These are phyloP conservation scores for Haberlea rhodopensis DNA, from an alignment of 257 asterid species.

Conservation along the genomic window DNA sequence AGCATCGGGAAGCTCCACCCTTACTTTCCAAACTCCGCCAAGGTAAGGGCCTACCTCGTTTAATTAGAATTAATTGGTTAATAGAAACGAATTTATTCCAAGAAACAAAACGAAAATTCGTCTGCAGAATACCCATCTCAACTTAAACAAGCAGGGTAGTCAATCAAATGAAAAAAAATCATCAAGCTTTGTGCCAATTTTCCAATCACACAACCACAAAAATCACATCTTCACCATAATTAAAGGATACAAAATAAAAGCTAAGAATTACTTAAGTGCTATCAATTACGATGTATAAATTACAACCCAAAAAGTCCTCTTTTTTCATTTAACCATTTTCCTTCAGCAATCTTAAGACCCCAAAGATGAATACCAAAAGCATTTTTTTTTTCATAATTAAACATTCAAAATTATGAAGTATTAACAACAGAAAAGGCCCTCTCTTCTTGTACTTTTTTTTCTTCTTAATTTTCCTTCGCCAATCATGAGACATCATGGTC, in stretches of 20 bases:
- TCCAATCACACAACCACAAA: not conserved
- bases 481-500: not conserved
- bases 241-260: no score
- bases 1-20: slow-evolving; percentile 98
- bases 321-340: slow-evolving; percentile 1
- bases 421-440: no score
- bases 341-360: not conserved
- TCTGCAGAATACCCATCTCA: slow-evolving; percentile 8
- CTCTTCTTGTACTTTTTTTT: no score
- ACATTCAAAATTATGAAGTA: no score
- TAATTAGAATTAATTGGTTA: slow-evolving; percentile 19
- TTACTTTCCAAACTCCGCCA: slow-evolving; percentile 96
- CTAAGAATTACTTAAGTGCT: no score
- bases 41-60: slow-evolving; percentile 76
- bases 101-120: slow-evolving; percentile 7
- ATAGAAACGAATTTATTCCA: slow-evolving; percentile 7
- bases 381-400: no score
- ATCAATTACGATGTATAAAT: not conserved
- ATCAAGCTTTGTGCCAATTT: not conserved
- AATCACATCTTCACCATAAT: slow-evolving; percentile 1
- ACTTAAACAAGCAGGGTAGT: not conserved
- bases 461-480: not conserved
- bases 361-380: not conserved
- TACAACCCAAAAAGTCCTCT: not conserved
- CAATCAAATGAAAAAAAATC: not conserved